A percentile compares a stretch with the other conserved stretches of the same genome.
phyloP scores from a whole-genome alignment of 106 monocot genomes.

The Chionographis japonica region DNA sequence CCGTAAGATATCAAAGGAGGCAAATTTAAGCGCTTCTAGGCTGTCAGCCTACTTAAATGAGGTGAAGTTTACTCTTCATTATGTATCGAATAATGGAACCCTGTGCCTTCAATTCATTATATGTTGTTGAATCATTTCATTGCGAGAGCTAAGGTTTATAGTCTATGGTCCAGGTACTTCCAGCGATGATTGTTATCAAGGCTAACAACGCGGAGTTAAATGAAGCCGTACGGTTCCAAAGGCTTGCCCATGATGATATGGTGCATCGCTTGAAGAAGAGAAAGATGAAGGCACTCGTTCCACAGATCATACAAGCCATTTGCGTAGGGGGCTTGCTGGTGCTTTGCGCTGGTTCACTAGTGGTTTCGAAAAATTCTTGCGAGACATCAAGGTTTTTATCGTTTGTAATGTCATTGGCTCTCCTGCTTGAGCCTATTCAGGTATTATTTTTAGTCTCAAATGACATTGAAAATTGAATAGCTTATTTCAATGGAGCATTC shows the following conservation, averaged over 20 bases:
- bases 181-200: slow-evolving; percentile 71
- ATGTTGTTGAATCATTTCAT: slow-evolving; percentile 1
- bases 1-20: slow-evolving; percentile 48
- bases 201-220: slow-evolving; percentile 67
- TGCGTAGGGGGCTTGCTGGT: slow-evolving; percentile 53
- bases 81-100: not conserved
- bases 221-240: slow-evolving; percentile 55
- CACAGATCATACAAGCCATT: slow-evolving; percentile 48
- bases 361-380: slow-evolving; percentile 38
- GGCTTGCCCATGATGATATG: slow-evolving; percentile 49
- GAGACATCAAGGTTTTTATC: slow-evolving; percentile 46
- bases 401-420: slow-evolving; percentile 61
- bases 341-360: slow-evolving; percentile 42
- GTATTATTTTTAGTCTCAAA: slow-evolving; percentile 12
- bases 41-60: slow-evolving; percentile 78
- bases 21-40: slow-evolving; percentile 48
- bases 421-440: slow-evolving; percentile 73
- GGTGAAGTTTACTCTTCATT: slow-evolving; percentile 21
- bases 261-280: slow-evolving; percentile 43
- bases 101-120: not conserved
- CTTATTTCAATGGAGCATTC: too few species aligned
- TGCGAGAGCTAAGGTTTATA: slow-evolving; percentile 16
- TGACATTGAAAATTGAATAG: too few species aligned
- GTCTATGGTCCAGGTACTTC: slow-evolving; percentile 52
- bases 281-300: slow-evolving; percentile 80